Percentiles rank a stretch among this genome's conserved stretches.
phyloP scores from a whole-genome alignment of 352 stramenopile species.

The Thraustochytrium striatum region DNA sequence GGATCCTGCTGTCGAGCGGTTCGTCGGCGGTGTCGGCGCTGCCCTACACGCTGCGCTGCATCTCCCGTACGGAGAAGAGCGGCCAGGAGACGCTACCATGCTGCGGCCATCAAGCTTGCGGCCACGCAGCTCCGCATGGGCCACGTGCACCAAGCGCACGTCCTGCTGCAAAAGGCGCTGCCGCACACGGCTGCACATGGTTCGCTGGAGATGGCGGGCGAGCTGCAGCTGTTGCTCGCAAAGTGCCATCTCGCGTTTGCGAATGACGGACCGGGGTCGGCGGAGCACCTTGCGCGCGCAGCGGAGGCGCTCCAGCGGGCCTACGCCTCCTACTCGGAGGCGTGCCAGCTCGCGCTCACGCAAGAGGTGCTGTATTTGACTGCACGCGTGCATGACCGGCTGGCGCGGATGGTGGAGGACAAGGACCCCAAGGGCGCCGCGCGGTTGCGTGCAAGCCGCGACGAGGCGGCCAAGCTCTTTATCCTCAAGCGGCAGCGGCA shows the following conservation, averaged over 20 bases:
- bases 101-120: slow-evolving; percentile 35
- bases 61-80: slow-evolving; percentile 23
- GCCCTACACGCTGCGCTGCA: slow-evolving; percentile 36
- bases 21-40: slow-evolving; percentile 15
- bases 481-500: background rate
- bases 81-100: slow-evolving; percentile 12
- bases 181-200: slow-evolving; percentile 26
- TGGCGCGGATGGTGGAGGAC: background rate
- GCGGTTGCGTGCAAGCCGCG: background rate
- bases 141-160: background rate
- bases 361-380: slow-evolving; percentile 34
- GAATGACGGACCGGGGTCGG: background rate
- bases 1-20: slow-evolving; percentile 11
- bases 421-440: background rate
- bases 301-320: background rate
- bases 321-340: background rate
- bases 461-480: background rate
- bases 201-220: slow-evolving; percentile 10
- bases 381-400: slow-evolving; percentile 8
- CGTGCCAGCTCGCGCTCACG: background rate
- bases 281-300: background rate
- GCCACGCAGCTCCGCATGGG: slow-evolving; percentile 36
- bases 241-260: slow-evolving; percentile 19
- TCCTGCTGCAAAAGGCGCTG: background rate
- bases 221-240: slow-evolving; percentile 37